Evolutionary conservation across 1,284 basidiomycete species (phyloP), one percentile per base, ranked within the genome.

Genomic region (Microstroma glucosiphilum): DNA sequence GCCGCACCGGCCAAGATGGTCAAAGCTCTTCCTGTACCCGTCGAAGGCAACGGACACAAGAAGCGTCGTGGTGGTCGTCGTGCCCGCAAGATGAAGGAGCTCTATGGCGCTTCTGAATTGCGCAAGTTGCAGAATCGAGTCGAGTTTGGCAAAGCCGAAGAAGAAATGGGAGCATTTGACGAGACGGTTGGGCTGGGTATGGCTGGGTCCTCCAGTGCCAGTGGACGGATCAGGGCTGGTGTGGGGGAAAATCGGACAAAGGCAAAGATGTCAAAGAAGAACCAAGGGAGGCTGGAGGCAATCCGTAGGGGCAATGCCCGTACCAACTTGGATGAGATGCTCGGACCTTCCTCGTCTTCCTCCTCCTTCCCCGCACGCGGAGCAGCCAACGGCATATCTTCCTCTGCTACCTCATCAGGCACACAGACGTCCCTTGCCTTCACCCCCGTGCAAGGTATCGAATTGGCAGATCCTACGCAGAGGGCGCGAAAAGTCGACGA

Each of bases 141-240:
- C 87, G 87, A 85, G 68, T 98, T 99, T 73, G 96, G 96, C 60
- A 89, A 94, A 81, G 89, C 88, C 1, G 96, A 98, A 79, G 89
- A 94, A 75, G 96, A 99, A 80, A 89, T 92, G 23, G 92, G 91
- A 43, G 91, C 92, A 21, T 96, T 92, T 76, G 96, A 96, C 81
- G 89, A 97, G 83, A 92, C 91, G 12, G 90, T 92, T 81, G 96
- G 96, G 6, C 81, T 98, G 77, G 96, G 96, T 68, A 97, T 98
- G 92, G 91, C 97, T 53, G 55, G 41, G 15, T 37, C 30, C 9
- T 37, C 30, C 4, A 51, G 62, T 19, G 65, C 68, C 68, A 91
- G 91, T 54, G 94, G 94, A 40, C 90, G 89, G 80, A 88, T 98
- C 55, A 84, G 94, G 60, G 92, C 91, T 9, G 87, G 87, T 57